A percentile compares a stretch with the other conserved stretches of the same genome.
These are phyloP conservation scores for Ogataea nakhonphanomensis DNA, from an alignment of 805 yeast genomes.

Conservation along the genomic window DNA sequence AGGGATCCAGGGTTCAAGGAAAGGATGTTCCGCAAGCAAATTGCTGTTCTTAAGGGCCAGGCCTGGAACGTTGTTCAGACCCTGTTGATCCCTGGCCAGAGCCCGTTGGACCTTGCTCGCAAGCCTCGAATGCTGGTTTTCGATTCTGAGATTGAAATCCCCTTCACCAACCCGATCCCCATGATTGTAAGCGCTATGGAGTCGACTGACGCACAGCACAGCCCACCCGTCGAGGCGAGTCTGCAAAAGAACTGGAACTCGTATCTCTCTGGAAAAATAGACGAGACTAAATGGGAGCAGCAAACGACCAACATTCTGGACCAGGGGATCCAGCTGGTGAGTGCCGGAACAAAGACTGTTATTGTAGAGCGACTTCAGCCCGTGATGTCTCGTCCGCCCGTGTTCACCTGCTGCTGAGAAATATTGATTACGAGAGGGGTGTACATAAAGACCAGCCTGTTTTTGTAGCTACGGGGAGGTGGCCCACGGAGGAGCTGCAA, in stretches of 20 bases:
- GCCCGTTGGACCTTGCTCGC: slow-evolving; percentile 65
- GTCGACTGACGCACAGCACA: slow-evolving; percentile 30
- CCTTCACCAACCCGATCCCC: slow-evolving; percentile 39
- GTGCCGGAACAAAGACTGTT: slow-evolving; percentile 40
- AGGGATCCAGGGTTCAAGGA: slow-evolving; percentile 61
- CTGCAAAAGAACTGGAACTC: slow-evolving; percentile 32
- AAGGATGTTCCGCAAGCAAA: slow-evolving; percentile 63
- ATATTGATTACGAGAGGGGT: background rate
- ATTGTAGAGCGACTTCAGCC: slow-evolving; percentile 59
- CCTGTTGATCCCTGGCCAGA: slow-evolving; percentile 51
- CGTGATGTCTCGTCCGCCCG: slow-evolving; percentile 54
- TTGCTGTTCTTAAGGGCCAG: slow-evolving; percentile 73
- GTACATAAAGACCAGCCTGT: background rate
- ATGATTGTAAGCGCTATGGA: slow-evolving; percentile 42
- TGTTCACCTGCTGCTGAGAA: slow-evolving; percentile 61
- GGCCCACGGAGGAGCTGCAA: too few relatives aligned
- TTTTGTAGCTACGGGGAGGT: too few relatives aligned
- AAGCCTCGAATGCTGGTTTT: slow-evolving; percentile 53
- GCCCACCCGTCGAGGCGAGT: slow-evolving; percentile 13
- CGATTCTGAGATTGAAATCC: slow-evolving; percentile 62
- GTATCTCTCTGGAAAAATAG: slow-evolving; percentile 30
- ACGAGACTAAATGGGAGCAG: slow-evolving; percentile 24
- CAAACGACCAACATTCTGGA: slow-evolving; percentile 14
- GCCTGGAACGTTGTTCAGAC: slow-evolving; percentile 73
- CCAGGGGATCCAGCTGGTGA: slow-evolving; percentile 14